Evolutionary conservation across 2,329 filamentous ascomycete genomes (phyloP).

Genomic region (Colletotrichum endophyticum): DNA sequence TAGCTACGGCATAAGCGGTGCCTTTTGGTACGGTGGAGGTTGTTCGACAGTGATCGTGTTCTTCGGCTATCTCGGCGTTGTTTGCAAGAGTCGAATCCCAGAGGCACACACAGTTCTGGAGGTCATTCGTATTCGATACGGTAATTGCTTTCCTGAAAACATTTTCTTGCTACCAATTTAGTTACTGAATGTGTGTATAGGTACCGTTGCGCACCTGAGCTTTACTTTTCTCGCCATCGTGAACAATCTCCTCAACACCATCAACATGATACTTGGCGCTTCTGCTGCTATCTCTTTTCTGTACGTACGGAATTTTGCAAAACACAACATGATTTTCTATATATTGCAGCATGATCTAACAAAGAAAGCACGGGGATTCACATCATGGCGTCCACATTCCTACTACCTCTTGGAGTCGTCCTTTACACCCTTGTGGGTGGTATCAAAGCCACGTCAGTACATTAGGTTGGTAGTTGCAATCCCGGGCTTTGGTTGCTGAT

Average conservation of each 20-base stretch:
- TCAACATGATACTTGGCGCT: conserved; percentile 57
- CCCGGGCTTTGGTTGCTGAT: background rate
- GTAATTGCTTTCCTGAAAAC: conserved; percentile 20
- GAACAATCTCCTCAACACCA: conserved; percentile 58
- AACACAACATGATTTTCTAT: background rate
- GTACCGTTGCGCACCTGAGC: conserved; percentile 47
- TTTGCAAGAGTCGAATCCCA: conserved; percentile 56
- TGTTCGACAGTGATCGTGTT: conserved; percentile 62
- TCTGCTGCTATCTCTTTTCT: conserved; percentile 37
- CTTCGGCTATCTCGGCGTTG: conserved; percentile 53
- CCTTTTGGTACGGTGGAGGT: conserved; percentile 63
- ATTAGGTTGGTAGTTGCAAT: background rate
- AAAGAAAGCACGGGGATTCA: conserved; percentile 36
- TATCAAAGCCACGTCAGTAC: conserved; percentile 40
- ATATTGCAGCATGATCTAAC: background rate
- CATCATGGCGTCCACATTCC: conserved; percentile 53
- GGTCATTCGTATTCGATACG: conserved; percentile 57
- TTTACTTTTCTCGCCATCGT: conserved; percentile 57
- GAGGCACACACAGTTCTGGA: conserved; percentile 60
- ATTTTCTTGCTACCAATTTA: conserved; percentile 9
- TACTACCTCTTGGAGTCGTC: conserved; percentile 42
- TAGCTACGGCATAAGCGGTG: conserved; percentile 57
- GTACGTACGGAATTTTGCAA: conserved; percentile 24
- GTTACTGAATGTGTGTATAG: background rate
- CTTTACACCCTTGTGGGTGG: conserved; percentile 44